Conservation (phyloP, 2,329 filamentous ascomycete genomes). For the Ophiostoma novo-ulmi region DNA sequence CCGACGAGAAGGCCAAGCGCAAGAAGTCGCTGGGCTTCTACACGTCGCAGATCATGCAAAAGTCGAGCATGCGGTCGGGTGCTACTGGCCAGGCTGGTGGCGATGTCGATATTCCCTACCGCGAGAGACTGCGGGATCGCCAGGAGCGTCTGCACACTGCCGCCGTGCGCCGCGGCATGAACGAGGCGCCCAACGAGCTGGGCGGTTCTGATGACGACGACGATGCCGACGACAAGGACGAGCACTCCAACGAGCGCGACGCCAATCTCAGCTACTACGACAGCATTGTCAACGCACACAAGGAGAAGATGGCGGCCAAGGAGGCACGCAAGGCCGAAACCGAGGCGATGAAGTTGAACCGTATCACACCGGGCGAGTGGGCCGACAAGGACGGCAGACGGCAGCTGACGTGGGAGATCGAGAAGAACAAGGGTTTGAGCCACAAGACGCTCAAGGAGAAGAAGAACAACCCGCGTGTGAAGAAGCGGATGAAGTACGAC, state of each 20-base stretch:
- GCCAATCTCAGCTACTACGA: slow-evolving; percentile 47
- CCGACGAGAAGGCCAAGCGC: slow-evolving; percentile 79
- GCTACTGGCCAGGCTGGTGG: slow-evolving; percentile 71
- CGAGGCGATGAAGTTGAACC: slow-evolving; percentile 58
- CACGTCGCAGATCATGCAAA: slow-evolving; percentile 94
- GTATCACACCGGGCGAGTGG: slow-evolving; percentile 60
- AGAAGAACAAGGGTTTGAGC: slow-evolving; percentile 95
- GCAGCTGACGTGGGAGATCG: slow-evolving; percentile 86
- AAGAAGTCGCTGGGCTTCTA: slow-evolving; percentile 96
- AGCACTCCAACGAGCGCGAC: slow-evolving; percentile 74
- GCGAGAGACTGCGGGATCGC: slow-evolving; percentile 80
- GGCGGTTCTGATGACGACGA: slow-evolving; percentile 65
- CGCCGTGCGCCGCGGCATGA: slow-evolving; percentile 65
- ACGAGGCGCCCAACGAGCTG: slow-evolving; percentile 43
- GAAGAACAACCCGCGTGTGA: slow-evolving; percentile 87
- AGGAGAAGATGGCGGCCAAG: slow-evolving; percentile 69
- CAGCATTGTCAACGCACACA: slow-evolving; percentile 22
- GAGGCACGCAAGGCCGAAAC: slow-evolving; percentile 51
- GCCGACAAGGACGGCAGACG: slow-evolving; percentile 81
- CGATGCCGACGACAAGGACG: slow-evolving; percentile 60
- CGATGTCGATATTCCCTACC: slow-evolving; percentile 77
- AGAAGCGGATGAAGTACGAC: slow-evolving; percentile 96
- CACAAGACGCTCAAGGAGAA: slow-evolving; percentile 71
- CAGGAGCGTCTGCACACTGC: slow-evolving; percentile 83
- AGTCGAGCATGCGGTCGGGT: slow-evolving; percentile 75